Evolutionary conservation across 148 eudicot species (phyloP).

Genomic region (Vaccinium darrowii): DNA sequence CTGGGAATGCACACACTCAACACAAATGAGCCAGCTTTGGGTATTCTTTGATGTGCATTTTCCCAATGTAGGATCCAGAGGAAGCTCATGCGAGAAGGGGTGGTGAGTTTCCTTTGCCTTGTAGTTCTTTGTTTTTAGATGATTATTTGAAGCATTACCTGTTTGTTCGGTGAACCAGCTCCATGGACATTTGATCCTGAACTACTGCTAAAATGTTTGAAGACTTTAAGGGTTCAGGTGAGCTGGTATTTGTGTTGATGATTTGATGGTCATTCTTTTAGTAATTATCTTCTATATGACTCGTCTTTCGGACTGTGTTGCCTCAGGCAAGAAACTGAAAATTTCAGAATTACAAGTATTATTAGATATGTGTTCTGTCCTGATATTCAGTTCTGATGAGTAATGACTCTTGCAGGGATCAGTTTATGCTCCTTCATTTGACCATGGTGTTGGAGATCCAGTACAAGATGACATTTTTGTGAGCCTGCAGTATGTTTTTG

Average conservation of each 20-base stretch:
- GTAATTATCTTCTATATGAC: not conserved
- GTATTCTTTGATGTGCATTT: conserved; percentile 10
- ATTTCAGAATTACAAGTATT: not conserved
- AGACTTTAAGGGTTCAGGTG: conserved; percentile 67
- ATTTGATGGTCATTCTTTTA: not conserved
- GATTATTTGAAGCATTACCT: conserved; percentile 21
- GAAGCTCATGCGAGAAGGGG: conserved; percentile 99
- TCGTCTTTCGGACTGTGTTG: not conserved
- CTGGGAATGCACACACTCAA: conserved; percentile 8
- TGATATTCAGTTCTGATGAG: conserved; percentile 1
- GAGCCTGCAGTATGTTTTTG: conserved; percentile 62
- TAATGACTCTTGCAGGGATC: conserved; percentile 59
- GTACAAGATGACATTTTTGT: conserved; percentile 91
- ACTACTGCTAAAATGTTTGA: conserved; percentile 69
- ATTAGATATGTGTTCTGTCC: not conserved
- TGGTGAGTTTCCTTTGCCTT: conserved; percentile 47
- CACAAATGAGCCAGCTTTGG: conserved; percentile 4
- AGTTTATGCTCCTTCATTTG: conserved; percentile 90
- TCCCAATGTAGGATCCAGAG: conserved; percentile 65
- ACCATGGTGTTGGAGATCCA: conserved; percentile 98
- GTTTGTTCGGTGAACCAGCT: conserved; percentile 55
- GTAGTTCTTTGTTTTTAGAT: conserved; percentile 14
- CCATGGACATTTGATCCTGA: conserved; percentile 95
- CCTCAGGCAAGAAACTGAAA: conserved; percentile 2
- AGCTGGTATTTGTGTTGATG: conserved; percentile 13